These are phyloP conservation scores for Grigorovia jiainica DNA, from an alignment of 805 yeast genomes.

Conservation along the genomic window DNA sequence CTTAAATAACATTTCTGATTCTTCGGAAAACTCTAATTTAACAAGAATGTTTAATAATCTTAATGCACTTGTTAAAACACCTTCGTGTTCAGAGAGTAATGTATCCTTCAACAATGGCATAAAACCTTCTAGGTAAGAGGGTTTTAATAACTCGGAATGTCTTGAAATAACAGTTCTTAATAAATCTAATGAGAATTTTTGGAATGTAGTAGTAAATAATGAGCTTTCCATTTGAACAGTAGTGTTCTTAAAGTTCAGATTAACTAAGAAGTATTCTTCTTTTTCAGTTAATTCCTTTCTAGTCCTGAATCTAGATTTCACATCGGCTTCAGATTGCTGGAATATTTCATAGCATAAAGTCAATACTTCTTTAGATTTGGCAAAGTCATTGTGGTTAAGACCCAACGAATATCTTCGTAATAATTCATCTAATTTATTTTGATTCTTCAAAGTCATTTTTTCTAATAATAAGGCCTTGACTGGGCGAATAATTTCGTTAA, in stretches of 20 bases:
- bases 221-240: slow-evolving; percentile 48
- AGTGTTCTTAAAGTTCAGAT: slow-evolving; percentile 49
- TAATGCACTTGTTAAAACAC: slow-evolving; percentile 60
- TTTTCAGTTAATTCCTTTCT: slow-evolving; percentile 30
- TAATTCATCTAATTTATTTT: slow-evolving; percentile 69
- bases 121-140: slow-evolving; percentile 57
- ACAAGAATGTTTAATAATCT: slow-evolving; percentile 52
- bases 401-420: slow-evolving; percentile 74
- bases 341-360: slow-evolving; percentile 67
- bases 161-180: slow-evolving; percentile 61
- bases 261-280: slow-evolving; percentile 66
- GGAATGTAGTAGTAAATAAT: slow-evolving; percentile 51
- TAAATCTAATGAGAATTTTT: slow-evolving; percentile 67
- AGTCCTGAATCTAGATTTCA: slow-evolving; percentile 8
- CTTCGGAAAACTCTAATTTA: slow-evolving; percentile 51
- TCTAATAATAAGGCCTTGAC: slow-evolving; percentile 54
- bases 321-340: slow-evolving; percentile 37
- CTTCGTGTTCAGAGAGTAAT: slow-evolving; percentile 60
- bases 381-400: slow-evolving; percentile 56
- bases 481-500: slow-evolving; percentile 56
- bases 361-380: slow-evolving; percentile 48
- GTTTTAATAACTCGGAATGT: slow-evolving; percentile 49
- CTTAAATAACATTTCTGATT: slow-evolving; percentile 39
- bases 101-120: slow-evolving; percentile 60
- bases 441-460: slow-evolving; percentile 56